Evolutionary conservation across 164 flowering plant genomes (phyloP).

Genomic region (Protea cynaroides): DNA sequence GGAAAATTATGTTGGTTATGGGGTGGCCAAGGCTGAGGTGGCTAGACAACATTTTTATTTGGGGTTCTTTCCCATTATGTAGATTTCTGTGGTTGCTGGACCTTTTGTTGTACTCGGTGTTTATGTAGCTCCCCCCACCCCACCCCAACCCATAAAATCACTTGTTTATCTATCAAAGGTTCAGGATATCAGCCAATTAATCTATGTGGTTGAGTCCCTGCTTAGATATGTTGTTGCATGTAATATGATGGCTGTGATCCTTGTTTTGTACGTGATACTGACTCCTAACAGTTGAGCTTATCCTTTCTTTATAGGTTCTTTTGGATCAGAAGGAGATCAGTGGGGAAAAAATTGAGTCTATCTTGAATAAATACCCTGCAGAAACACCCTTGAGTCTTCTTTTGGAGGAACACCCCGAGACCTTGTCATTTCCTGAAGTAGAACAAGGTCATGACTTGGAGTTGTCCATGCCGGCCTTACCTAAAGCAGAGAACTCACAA

Average conservation of each 20-base stretch:
- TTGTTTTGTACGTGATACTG: background rate
- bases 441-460: conserved; percentile 35
- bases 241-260: background rate
- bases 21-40: too few species aligned
- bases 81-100: too few species aligned
- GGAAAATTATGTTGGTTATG: too few species aligned
- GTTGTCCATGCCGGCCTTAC: conserved; percentile 25
- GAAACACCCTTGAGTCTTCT: conserved; percentile 57
- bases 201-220: background rate
- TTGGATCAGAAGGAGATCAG: conserved; percentile 65
- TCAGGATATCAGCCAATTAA: background rate
- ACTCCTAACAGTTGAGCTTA: background rate
- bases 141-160: too few species aligned
- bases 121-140: too few species aligned
- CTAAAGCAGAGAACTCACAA: conserved; percentile 17
- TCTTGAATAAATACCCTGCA: conserved; percentile 66
- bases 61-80: background rate
- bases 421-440: conserved; percentile 41
- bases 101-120: too few species aligned
- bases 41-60: too few species aligned
- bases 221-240: background rate
- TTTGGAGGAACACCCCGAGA: conserved; percentile 79
- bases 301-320: conserved; percentile 54
- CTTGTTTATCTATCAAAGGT: background rate
- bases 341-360: conserved; percentile 71